Evolutionary conservation across 768 basidiomycete species (phyloP).

Genomic region (Rhizopogon roseolus): DNA sequence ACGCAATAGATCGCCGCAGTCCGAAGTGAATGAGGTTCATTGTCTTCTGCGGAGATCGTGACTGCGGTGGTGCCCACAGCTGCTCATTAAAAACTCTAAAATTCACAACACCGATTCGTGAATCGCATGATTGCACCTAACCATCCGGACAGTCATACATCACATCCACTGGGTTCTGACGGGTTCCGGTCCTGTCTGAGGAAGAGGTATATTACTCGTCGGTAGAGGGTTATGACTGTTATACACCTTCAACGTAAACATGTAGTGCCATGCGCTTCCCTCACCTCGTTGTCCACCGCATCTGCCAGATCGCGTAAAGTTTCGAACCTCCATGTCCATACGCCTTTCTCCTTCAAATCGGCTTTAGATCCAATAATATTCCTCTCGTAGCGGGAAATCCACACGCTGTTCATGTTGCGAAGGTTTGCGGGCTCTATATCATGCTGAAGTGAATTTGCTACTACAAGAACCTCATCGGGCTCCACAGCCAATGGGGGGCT

Average conservation of each 20-base stretch:
- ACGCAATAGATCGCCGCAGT: too few species aligned
- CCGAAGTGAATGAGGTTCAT: too few species aligned
- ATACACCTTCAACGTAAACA: neutral
- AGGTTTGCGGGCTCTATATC: constrained; percentile 60
- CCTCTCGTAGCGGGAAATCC: constrained; percentile 49
- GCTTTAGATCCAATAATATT: constrained; percentile 28
- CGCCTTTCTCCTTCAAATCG: constrained; percentile 40
- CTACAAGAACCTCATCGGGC: constrained; percentile 47
- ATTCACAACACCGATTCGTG: too few species aligned
- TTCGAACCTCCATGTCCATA: constrained; percentile 50
- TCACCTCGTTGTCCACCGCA: constrained; percentile 44
- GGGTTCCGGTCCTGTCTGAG: neutral
- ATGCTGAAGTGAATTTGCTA: constrained; percentile 64
- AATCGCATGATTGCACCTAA: neutral
- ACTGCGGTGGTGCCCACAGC: too few species aligned
- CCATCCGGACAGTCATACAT: neutral
- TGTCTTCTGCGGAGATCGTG: too few species aligned
- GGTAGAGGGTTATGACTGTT: neutral
- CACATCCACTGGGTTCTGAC: neutral
- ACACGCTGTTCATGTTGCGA: constrained; percentile 55
- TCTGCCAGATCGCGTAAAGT: constrained; percentile 59
- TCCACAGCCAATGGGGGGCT: constrained; percentile 22
- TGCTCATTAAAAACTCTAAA: too few species aligned
- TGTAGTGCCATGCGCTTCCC: neutral
- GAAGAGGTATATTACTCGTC: neutral